Evolutionary conservation across 305 asterid species (phyloP).

Genomic region (Striga hermonthica): DNA sequence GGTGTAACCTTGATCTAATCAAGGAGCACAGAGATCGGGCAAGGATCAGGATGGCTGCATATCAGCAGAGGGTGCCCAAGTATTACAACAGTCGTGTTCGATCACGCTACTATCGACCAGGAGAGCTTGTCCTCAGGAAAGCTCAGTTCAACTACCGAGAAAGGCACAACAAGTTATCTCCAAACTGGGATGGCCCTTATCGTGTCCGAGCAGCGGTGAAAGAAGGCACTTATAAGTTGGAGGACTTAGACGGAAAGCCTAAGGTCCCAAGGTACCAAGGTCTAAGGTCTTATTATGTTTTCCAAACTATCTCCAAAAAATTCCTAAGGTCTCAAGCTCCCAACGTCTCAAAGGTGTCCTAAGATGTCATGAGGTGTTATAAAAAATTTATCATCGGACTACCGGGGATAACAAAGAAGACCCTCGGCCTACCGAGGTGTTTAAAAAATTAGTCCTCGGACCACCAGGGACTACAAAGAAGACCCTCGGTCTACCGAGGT

Average conservation of each 20-base stretch:
- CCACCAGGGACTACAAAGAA: too few relatives aligned
- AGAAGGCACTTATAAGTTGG: background rate
- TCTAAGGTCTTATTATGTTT: too few relatives aligned
- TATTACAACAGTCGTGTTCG: background rate
- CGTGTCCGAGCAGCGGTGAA: background rate
- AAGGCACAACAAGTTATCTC: background rate
- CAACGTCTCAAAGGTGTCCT: too few relatives aligned
- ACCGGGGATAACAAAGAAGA: too few relatives aligned
- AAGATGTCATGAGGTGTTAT: too few relatives aligned
- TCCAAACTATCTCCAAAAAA: too few relatives aligned
- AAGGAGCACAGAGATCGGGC: too few relatives aligned
- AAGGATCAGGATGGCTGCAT: background rate
- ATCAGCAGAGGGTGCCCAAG: background rate
- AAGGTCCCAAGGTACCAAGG: background rate
- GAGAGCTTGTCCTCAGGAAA: background rate
- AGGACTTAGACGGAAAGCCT: background rate
- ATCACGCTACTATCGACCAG: background rate
- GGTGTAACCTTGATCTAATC: background rate
- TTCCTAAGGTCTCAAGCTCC: too few relatives aligned
- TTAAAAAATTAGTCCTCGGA: too few relatives aligned
- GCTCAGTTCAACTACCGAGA: background rate
- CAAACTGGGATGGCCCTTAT: background rate
- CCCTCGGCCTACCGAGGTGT: too few relatives aligned
- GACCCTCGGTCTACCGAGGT: too few relatives aligned
- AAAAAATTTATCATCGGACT: too few relatives aligned